Percentiles rank a stretch among this genome's conserved stretches.
Evolutionary conservation across 1,139 yeast species (phyloP).

Genomic region (Geotrichum bryndzae): DNA sequence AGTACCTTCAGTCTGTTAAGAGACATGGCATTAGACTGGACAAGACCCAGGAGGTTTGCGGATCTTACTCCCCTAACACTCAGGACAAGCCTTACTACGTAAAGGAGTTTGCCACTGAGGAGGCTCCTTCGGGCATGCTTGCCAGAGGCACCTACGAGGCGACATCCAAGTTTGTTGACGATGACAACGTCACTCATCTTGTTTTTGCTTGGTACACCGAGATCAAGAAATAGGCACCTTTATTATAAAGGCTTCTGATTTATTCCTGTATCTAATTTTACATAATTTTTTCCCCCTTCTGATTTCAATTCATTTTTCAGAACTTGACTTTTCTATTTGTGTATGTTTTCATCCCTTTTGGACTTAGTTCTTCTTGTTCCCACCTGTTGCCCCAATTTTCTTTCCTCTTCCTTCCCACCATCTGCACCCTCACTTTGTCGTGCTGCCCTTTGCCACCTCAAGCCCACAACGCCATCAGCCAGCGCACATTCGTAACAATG

Average conservation of each 20-base stretch:
- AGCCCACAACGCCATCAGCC: background rate
- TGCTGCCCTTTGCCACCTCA: background rate
- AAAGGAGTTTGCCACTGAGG: constrained; percentile 67
- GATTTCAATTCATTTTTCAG: background rate
- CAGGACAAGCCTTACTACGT: constrained; percentile 74
- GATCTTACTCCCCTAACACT: constrained; percentile 90
- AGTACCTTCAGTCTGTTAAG: constrained; percentile 77
- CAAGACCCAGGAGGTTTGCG: constrained; percentile 80
- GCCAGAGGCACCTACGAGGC: constrained; percentile 87
- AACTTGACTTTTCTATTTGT: background rate
- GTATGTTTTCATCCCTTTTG: background rate
- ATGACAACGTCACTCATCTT: constrained; percentile 71
- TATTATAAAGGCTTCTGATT: background rate
- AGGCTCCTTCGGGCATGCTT: constrained; percentile 85
- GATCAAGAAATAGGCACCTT: constrained; percentile 48
- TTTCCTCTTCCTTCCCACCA: background rate
- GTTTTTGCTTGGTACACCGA: constrained; percentile 82
- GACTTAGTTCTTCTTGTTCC: background rate
- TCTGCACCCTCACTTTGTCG: no score
- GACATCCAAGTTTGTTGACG: constrained; percentile 76
- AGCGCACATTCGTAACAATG: background rate
- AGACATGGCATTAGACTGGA: constrained; percentile 86
- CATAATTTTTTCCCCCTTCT: background rate
- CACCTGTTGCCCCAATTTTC: background rate
- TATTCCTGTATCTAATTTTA: background rate